Percentiles rank a stretch among this genome's conserved stretches.
These are phyloP conservation scores for Phytophthora uliginosa DNA, from an alignment of 352 stramenopile genomes.

Conservation along the genomic window DNA sequence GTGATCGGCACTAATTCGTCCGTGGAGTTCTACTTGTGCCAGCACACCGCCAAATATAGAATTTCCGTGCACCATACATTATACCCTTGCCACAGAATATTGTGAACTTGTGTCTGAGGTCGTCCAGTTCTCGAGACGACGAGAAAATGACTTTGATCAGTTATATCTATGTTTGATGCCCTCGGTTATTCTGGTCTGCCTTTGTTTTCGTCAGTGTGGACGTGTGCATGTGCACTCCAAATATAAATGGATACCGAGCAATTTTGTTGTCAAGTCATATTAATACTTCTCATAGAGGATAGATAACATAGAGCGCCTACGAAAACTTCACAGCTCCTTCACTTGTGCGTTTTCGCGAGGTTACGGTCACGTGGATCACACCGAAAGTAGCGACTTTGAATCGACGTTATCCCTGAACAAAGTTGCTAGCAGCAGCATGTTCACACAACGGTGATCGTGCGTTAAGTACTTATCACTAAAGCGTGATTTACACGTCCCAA, in stretches of 20 bases:
- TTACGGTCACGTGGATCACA: too few species aligned
- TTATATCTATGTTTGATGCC: not conserved
- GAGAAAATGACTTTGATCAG: not conserved
- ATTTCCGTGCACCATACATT: not conserved
- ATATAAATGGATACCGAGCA: too few species aligned
- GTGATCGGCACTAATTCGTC: not conserved
- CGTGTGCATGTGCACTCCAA: too few species aligned
- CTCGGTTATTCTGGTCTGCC: not conserved
- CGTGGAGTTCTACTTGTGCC: conserved; percentile 20
- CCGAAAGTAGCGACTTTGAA: too few species aligned
- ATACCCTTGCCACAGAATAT: not conserved
- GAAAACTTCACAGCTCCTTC: too few species aligned
- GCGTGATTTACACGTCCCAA: too few species aligned
- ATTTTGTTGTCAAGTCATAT: not conserved
- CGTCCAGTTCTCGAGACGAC: too few species aligned
- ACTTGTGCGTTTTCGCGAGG: too few species aligned
- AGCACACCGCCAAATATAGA: not conserved
- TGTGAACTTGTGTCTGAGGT: not conserved
- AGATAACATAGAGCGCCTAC: too few species aligned
- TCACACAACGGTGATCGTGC: too few species aligned
- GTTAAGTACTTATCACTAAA: too few species aligned
- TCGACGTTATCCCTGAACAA: not conserved
- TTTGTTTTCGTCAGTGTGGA: not conserved
- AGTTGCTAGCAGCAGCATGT: not conserved
- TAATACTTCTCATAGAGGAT: too few species aligned